A percentile compares a stretch with the other conserved stretches of the same genome.
Evolutionary conservation across 306 rosid species (phyloP).

Genomic region (Gillenia trifoliata): DNA sequence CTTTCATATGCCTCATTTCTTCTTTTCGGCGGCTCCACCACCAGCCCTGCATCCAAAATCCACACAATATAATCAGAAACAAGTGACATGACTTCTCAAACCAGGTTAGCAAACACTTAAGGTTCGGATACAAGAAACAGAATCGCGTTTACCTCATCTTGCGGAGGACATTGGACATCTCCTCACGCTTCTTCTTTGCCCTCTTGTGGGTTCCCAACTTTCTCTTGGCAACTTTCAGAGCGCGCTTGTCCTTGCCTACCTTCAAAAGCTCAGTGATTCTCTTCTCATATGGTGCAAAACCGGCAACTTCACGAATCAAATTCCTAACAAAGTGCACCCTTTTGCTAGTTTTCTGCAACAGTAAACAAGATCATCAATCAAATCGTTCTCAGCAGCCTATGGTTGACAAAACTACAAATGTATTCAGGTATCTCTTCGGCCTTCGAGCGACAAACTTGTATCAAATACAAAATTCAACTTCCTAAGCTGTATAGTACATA

Average conservation of each 20-base stretch:
- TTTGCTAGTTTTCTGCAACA: conserved; percentile 68
- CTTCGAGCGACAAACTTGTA: neutral
- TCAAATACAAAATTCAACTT: too few species aligned
- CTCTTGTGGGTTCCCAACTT: conserved; percentile 93
- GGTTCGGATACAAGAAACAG: neutral
- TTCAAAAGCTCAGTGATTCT: conserved; percentile 92
- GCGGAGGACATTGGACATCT: conserved; percentile 80
- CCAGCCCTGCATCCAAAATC: conserved; percentile 61
- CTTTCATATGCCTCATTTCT: conserved; percentile 37
- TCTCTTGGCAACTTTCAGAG: conserved; percentile 74
- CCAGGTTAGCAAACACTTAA: neutral
- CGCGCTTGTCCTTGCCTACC: conserved; percentile 93
- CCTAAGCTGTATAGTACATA: too few species aligned
- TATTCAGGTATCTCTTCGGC: neutral
- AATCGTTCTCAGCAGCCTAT: neutral
- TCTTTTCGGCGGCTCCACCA: conserved; percentile 84
- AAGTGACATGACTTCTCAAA: neutral
- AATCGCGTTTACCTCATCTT: conserved; percentile 64
- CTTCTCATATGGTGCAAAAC: conserved; percentile 89
- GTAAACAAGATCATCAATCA: neutral
- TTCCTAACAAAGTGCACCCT: conserved; percentile 75
- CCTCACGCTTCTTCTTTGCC: conserved; percentile 90
- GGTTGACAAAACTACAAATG: neutral
- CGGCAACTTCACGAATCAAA: conserved; percentile 81
- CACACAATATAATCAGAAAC: neutral